Percentiles rank a stretch among this genome's conserved stretches.
These are phyloP conservation scores for Aureobasidium sp. DNA, from an alignment of 2,329 filamentous ascomycete species.

Conservation along the genomic window DNA sequence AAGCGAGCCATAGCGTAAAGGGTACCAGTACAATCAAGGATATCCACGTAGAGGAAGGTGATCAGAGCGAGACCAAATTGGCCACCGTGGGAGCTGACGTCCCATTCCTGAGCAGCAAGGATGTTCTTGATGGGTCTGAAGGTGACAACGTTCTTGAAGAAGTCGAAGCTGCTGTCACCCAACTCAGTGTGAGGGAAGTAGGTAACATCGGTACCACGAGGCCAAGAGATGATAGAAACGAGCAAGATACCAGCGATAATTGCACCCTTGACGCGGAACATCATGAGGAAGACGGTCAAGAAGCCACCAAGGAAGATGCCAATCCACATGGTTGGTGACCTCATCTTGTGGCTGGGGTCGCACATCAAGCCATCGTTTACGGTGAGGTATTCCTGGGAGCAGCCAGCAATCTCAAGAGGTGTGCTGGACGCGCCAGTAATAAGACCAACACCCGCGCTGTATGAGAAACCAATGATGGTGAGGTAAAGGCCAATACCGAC, in stretches of 20 bases:
- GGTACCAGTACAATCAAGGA: conserved; percentile 78
- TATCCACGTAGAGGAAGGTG: conserved; percentile 86
- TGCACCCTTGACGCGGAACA: conserved; percentile 80
- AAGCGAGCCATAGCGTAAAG: conserved; percentile 86
- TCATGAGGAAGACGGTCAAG: conserved; percentile 69
- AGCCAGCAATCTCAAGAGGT: conserved; percentile 69
- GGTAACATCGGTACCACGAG: conserved; percentile 64
- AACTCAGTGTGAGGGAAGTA: conserved; percentile 67
- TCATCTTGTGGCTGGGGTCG: conserved; percentile 55
- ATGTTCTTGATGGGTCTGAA: conserved; percentile 69
- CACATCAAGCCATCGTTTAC: conserved; percentile 9
- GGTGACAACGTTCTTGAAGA: conserved; percentile 80
- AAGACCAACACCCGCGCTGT: conserved; percentile 73
- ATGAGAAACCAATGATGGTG: conserved; percentile 67
- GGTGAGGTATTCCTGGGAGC: conserved; percentile 43
- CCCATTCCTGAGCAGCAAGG: conserved; percentile 66
- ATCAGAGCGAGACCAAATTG: conserved; percentile 78
- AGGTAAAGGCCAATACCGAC: conserved; percentile 81
- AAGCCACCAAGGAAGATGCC: conserved; percentile 82
- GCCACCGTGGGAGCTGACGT: conserved; percentile 57
- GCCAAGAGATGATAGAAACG: conserved; percentile 85
- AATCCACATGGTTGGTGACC: conserved; percentile 75
- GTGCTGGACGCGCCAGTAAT: conserved; percentile 61
- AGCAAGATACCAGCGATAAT: conserved; percentile 76
- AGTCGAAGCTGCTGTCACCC: conserved; percentile 66